Conservation (phyloP, 2,329 filamentous ascomycete genomes). For the Paraconiothyrium brasiliense region DNA sequence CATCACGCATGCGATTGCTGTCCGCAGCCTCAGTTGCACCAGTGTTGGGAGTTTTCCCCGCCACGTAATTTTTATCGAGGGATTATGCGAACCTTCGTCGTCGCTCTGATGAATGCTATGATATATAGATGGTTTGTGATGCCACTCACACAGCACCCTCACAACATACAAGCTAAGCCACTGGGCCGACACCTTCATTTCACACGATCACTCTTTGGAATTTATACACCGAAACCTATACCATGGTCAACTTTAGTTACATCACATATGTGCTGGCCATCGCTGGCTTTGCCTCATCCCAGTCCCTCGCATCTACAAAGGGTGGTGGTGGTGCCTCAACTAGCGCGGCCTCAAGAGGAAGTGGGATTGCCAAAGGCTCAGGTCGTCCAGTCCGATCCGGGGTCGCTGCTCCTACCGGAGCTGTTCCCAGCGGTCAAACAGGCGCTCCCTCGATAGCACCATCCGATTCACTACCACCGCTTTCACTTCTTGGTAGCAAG, state of each 20-base stretch:
- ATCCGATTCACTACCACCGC: not conserved
- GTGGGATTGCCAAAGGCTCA: not conserved
- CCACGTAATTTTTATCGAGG: not conserved
- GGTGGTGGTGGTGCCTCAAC: not conserved
- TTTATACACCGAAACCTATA: not conserved
- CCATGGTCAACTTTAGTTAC: not conserved
- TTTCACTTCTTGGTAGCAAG: not conserved
- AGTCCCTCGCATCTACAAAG: not conserved
- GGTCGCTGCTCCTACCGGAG: not conserved
- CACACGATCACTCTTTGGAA: not conserved
- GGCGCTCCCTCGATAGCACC: not conserved
- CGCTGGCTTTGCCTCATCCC: not conserved
- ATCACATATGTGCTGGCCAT: slow-evolving; percentile 1
- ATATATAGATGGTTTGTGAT: not conserved
- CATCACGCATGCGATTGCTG: not conserved
- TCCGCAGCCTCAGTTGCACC: not conserved
- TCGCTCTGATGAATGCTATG: not conserved
- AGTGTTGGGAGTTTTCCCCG: not conserved
- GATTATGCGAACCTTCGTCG: not conserved
- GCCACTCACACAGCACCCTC: not conserved
- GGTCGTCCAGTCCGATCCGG: not conserved
- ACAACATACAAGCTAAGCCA: not conserved
- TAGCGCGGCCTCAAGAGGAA: not conserved
- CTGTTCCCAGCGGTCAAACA: not conserved
- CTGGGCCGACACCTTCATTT: not conserved